Conservation (phyloP, 2,329 filamentous ascomycete species). For the Elsinoe perseae region DNA sequence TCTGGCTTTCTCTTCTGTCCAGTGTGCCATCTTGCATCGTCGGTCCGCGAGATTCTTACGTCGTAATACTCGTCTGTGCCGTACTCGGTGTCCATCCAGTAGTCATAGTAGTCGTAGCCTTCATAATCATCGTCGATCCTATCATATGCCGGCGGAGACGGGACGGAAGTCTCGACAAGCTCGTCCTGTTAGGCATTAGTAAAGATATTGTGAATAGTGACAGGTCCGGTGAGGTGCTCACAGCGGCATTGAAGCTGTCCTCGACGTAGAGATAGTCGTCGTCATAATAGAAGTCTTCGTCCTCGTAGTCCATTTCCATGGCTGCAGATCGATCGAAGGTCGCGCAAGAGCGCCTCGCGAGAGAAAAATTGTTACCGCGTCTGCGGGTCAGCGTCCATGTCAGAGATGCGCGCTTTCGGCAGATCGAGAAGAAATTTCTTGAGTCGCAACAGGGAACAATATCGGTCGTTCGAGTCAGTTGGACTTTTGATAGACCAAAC, state of each 20-base stretch:
- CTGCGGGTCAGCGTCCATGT: not conserved
- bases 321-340: not conserved
- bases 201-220: not conserved
- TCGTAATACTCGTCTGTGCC: slow-evolving; percentile 41
- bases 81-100: slow-evolving; percentile 44
- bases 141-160: slow-evolving; percentile 36
- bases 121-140: slow-evolving; percentile 27
- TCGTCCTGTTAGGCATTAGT: slow-evolving; percentile 33
- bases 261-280: slow-evolving; percentile 41
- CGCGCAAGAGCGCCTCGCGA: not conserved
- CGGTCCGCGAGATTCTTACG: slow-evolving; percentile 14
- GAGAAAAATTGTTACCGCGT: not conserved
- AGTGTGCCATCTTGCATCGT: slow-evolving; percentile 10
- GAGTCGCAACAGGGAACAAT: no score
- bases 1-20: slow-evolving; percentile 29
- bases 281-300: slow-evolving; percentile 32
- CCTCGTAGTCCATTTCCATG: slow-evolving; percentile 35
- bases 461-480: no score
- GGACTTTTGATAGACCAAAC: no score
- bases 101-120: slow-evolving; percentile 43
- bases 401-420: not conserved
- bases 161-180: slow-evolving; percentile 41
- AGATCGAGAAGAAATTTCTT: not conserved
- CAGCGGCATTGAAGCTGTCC: slow-evolving; percentile 34
- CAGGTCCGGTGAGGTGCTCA: slow-evolving; percentile 22